Base-by-base conservation (phyloP, 306 rosid genomes). In the Carpinus viminea region DNA sequence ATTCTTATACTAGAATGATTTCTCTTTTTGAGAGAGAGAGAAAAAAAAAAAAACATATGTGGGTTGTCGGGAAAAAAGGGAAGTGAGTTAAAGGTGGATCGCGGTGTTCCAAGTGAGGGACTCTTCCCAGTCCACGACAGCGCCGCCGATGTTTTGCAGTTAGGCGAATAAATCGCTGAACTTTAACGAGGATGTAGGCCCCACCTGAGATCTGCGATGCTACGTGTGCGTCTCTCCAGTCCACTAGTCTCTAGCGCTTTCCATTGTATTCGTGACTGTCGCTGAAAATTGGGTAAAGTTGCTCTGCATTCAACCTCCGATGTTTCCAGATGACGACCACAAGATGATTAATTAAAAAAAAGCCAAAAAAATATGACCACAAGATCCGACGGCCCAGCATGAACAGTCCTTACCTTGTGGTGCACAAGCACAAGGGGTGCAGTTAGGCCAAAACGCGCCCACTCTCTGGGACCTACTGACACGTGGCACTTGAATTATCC, bases 181-280 rank as follows among this genome's bases (percentile, higher is more conserved):
- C 68, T 36, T 4, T 43, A 12, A 38, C 24, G 5, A 21, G 71
- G 46, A n/a, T 0, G 45, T 78, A 78, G 85, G 85, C 17, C 84
- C 87, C 77, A 69, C 0, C 2, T 7, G 7, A 28, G 74, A 43
- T 74, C 50, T 51, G 55, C 45, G 74, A 81, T 24, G 71, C 65
- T 15, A 75, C 81, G 34, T 16, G 77, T 54, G 65, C 54, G 12
- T 54, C 52, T n/a, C 18, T 83, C 51, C 68, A 5, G 48, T 18
- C 89, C 89, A 81, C 84, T 43, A 75, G 56, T 82, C n/a, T 17
- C 8, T 34, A 28, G 8, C 6, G 73, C 81, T 59, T 21, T 59
- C 65, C 11, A 8, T 69, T 2, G 3, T 0, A 31, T 2, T 31
- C 72, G 74, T 74, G 83, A 46, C 45, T 13, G 4, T 24, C 45